These are phyloP conservation scores for Alternaria incomplexa DNA, from an alignment of 2,329 filamentous ascomycete species.

Conservation along the genomic window DNA sequence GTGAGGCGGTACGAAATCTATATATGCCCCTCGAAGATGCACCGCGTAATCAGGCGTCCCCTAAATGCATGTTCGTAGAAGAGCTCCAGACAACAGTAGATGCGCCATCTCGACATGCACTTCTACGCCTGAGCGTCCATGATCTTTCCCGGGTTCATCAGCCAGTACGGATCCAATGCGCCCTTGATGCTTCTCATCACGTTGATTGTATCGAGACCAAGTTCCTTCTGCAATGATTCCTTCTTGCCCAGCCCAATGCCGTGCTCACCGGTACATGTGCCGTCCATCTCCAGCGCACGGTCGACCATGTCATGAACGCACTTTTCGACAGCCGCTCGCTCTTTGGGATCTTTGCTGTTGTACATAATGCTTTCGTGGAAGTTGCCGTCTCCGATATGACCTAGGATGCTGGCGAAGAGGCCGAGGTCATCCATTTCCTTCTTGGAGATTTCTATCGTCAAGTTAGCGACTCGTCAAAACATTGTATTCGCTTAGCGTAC, in stretches of 20 bases:
- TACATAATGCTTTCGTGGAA: slow-evolving; percentile 96
- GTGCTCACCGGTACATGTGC: slow-evolving; percentile 90
- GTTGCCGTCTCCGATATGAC: slow-evolving; percentile 92
- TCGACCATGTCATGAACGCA: slow-evolving; percentile 91
- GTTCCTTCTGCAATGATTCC: slow-evolving; percentile 75
- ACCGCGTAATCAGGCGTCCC: slow-evolving; percentile 21
- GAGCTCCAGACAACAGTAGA: background rate
- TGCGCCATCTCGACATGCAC: background rate
- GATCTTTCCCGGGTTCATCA: slow-evolving; percentile 92
- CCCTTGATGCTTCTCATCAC: slow-evolving; percentile 85
- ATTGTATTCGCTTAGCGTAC: slow-evolving; percentile 37
- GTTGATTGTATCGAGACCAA: slow-evolving; percentile 78
- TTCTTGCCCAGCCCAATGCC: slow-evolving; percentile 88
- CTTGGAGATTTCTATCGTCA: slow-evolving; percentile 75
- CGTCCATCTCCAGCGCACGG: slow-evolving; percentile 91
- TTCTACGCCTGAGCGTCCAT: slow-evolving; percentile 63
- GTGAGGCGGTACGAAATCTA: background rate
- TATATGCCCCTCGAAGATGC: slow-evolving; percentile 9
- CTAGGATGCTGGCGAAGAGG: slow-evolving; percentile 84
- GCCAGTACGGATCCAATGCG: slow-evolving; percentile 84
- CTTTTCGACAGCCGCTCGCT: slow-evolving; percentile 76
- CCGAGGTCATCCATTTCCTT: slow-evolving; percentile 86
- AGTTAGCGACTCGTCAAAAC: slow-evolving; percentile 11
- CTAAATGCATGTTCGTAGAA: slow-evolving; percentile 24
- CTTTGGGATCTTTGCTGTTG: slow-evolving; percentile 69